Evolutionary conservation across 768 basidiomycete genomes (phyloP), one percentile per base, ranked within the genome.

Genomic region (Termitomyces sp.): DNA sequence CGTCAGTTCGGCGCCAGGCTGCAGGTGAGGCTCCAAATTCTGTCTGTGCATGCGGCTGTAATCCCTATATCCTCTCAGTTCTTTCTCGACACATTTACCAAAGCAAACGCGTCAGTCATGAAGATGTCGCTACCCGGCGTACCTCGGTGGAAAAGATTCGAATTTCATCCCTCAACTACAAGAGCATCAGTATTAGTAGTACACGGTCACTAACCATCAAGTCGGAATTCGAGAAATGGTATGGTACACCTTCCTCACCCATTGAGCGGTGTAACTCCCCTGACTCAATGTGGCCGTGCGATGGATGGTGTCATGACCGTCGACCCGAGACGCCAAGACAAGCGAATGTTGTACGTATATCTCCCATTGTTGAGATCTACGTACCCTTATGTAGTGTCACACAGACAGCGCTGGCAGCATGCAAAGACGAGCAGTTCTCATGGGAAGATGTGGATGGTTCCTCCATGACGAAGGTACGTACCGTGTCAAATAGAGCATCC

Each of bases 391-490:
- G 36, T 11, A 33, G 1, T 39, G 12, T 51, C 24, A 4, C 9
- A 13, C 39, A 79, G 77, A 74, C 78, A 22, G 73, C 75, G 9
- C 50, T 79, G 39, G 71, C 75, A 0, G 75, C 78, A 0, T 73
- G 75, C 11, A 74, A 74, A 55, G 78, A 79, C 58, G 67, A 70
- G 22, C 77, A 79, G 60, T 55, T 69, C 33, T 69, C 77, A 15
- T 78, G 77, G 77, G 75, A 78, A 38, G 73, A 72, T 54, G 57
- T 50, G 0, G 66, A 74, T 51, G 78, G 78, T 2, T 62, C 65
- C 0, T 77, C 77, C 0, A 77, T 79, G 77, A 77, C 78, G 0
- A 68, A 72, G 65, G 73, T 74, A 60, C 39, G 46, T 16, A n/a
- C n/a, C 16, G 3, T 11, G 24, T 44, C 44, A 11, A 68, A 35